Base-by-base conservation (phyloP, 345 rosid genomes). In the Citrus sinensis region DNA sequence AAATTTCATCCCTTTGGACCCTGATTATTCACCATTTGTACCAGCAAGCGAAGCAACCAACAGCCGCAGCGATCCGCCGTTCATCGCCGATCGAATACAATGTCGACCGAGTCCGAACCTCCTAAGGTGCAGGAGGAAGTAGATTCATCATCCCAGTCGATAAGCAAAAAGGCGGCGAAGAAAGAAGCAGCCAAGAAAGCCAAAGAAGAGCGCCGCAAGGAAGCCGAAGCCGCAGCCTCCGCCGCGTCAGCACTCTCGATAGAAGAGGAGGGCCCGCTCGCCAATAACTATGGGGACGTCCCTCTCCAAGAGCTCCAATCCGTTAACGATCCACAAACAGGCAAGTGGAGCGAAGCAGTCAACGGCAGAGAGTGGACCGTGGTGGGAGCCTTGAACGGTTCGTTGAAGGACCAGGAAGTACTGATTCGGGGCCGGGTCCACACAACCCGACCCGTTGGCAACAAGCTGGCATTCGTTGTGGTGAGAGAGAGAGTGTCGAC, bases 81-180 rank as follows among this genome's bases (percentile, higher is more conserved):
- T 13, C 51, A 46, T 46, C 51, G 51, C 51, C 17, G 51, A 46
- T 46, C 51, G 51, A 6, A 25, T 20, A 1, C 39, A 16, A 75
- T 75, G 78, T 64, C 71, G 34, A 22, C 62, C 14, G 78, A 63
- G 30, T 63, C 78, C 1, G 70, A 39, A 42, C 24, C 34, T 35
- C 78, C 66, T 2, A 8, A 39, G 46, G 49, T 22, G 19, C 46
- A 61, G n/a, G 71, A 75, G 24, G 73, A 82, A 40, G 87, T 76
- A 30, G 86, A 84, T 6, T 51, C 83, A 27, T 77, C 82, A 46
- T 46, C 51, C 22, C 82, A 86, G 37, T 55, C 51, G 17, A 46
- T 83, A 29, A 92, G 94, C 87, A 94, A 93, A 83, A 94, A 94
- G 70, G 95, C 93, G 2, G 91, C 98, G 6, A 94, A 94, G 84